Evolutionary conservation across 305 asterid species (phyloP), one percentile per base, ranked within the genome.

Genomic region (Fraxinus floribunda): DNA sequence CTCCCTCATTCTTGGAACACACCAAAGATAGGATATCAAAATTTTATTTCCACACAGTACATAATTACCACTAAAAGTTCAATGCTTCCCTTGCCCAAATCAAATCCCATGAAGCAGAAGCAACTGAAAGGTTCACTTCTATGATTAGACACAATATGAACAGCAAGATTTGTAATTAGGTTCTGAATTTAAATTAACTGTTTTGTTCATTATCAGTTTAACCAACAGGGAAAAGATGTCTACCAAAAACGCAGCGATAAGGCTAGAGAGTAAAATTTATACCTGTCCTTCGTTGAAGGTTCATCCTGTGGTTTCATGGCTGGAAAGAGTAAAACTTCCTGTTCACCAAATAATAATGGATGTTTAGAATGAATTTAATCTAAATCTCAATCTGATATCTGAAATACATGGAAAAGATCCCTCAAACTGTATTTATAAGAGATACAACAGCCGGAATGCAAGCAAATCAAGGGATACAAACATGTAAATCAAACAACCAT

Each of bases 251-350:
- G 5, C 34, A 6, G 29, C 3, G 5, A 26, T 29, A 41, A 20
- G 57, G 41, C 20, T 3, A 20, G 82, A 68, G 0, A 32, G 30
- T 1, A 29, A 35, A 34, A 29, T 11, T 1, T 46, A n/a, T 77
- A 94, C 92, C 92, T 84, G 79, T 92, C 95, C 82, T 91, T 89
- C 71, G 84, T 75, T n/a, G 88, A 38, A 64, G 96, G 89, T 57
- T 91, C 96, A 2, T 94, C 97, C 82, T 91, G 98, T 70, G 96
- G 95, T 85, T 93, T 94, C 98, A 93, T 92, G 35, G 98, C 96
- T 7, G 98, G 97, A 78, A 91, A 92, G 76, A 92, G 92, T 76
- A 94, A 81, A 38, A 94, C 98, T 86, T 93, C 98, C 97, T 94
- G 94, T 78, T 75, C 30, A 44, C 83, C 82, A 7, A 15, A 76